phyloP scores from a whole-genome alignment of 306 rosid species.

The Dryas drummondii region DNA sequence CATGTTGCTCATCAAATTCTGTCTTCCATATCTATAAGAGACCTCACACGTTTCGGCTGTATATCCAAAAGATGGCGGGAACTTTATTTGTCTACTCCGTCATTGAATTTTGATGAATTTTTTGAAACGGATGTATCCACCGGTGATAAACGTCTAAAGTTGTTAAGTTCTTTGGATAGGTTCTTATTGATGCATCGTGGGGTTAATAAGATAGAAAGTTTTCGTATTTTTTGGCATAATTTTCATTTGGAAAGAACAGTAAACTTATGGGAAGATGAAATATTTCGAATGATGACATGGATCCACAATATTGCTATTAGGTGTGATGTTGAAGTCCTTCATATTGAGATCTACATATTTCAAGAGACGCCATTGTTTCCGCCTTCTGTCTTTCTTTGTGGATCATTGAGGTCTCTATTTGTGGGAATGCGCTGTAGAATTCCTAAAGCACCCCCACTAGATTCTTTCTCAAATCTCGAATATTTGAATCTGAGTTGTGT shows the following conservation, averaged over 20 bases:
- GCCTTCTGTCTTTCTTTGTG: not conserved
- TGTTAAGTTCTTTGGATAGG: conserved; percentile 1
- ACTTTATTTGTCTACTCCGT: not conserved
- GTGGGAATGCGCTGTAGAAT: not conserved
- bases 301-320: not conserved
- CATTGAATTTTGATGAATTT: not conserved
- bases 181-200: conserved; percentile 1
- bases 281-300: not conserved
- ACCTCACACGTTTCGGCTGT: not conserved
- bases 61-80: not conserved
- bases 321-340: conserved; percentile 10
- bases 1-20: conserved; percentile 1
- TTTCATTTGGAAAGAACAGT: not conserved
- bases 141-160: not conserved
- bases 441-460: not conserved
- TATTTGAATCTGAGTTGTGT: not conserved
- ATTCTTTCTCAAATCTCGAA: not conserved
- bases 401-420: not conserved
- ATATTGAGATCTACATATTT: not conserved
- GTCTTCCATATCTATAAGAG: not conserved
- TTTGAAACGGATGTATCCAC: too few species aligned
- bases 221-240: not conserved
- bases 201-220: not conserved
- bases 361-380: not conserved
- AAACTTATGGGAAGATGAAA: not conserved